These are phyloP conservation scores for Aspergillus sclerotioniger DNA, from an alignment of 495 filamentous ascomycete species.

Conservation along the genomic window DNA sequence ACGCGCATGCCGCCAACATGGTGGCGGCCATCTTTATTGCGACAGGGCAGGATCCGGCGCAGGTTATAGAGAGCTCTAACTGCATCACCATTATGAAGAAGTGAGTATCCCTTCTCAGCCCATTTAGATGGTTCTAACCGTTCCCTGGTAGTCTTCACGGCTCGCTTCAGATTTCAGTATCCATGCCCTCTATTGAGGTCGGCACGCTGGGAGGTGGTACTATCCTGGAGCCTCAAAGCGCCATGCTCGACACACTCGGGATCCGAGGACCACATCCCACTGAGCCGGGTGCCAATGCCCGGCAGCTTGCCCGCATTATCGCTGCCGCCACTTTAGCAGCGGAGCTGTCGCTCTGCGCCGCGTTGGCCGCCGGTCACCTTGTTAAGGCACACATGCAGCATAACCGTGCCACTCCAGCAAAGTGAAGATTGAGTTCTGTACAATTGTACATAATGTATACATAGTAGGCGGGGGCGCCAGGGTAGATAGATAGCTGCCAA, in stretches of 20 bases:
- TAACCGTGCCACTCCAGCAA: conserved; percentile 3
- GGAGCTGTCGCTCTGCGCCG: conserved; percentile 77
- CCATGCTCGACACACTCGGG: conserved; percentile 89
- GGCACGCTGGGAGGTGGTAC: conserved; percentile 89
- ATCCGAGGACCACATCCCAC: conserved; percentile 80
- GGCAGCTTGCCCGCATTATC: conserved; percentile 76
- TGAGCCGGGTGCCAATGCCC: conserved; percentile 79
- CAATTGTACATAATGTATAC: no score
- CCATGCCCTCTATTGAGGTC: conserved; percentile 90
- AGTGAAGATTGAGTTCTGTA: not conserved
- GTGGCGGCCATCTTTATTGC: conserved; percentile 88
- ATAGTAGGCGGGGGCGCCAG: not conserved
- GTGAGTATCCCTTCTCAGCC: conserved; percentile 53
- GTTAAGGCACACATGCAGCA: conserved; percentile 19
- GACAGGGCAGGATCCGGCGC: conserved; percentile 89
- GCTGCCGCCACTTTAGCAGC: conserved; percentile 80
- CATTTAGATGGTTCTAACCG: conserved; percentile 13
- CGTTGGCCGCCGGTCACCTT: conserved; percentile 67
- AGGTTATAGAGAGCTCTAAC: conserved; percentile 85
- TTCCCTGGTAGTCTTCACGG: conserved; percentile 63
- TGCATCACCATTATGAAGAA: conserved; percentile 94
- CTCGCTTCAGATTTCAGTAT: conserved; percentile 82
- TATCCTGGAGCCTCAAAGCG: conserved; percentile 81
- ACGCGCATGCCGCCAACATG: conserved; percentile 88
- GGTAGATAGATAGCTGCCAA: not conserved